Conservation (phyloP, 352 stramenopile species). For the Pythium oligandrum region DNA sequence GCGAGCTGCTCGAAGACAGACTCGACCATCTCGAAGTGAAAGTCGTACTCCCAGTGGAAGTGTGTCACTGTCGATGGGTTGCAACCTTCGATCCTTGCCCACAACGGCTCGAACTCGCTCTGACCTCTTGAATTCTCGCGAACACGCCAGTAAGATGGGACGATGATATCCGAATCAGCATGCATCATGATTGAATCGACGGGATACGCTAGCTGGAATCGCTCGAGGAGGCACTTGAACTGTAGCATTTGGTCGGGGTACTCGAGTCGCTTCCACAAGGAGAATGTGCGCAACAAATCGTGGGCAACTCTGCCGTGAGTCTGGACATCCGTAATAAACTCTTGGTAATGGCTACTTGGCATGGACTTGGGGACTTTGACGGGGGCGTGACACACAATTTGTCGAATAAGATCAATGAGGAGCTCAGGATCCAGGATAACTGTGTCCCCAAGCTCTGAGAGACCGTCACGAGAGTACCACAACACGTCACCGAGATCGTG, state of each 20-base stretch:
- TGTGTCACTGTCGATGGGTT: neutral
- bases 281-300: too few relatives aligned
- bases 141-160: constrained; percentile 1
- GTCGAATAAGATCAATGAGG: constrained; percentile 13
- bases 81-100: neutral
- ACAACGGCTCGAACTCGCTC: neutral
- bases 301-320: too few relatives aligned
- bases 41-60: constrained; percentile 22
- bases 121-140: neutral
- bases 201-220: constrained; percentile 11
- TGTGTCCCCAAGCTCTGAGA: neutral
- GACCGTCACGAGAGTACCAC: constrained; percentile 8
- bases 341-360: too few relatives aligned
- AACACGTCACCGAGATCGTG: constrained; percentile 16
- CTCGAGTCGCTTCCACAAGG: neutral
- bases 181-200: neutral
- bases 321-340: neutral
- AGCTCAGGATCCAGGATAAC: constrained; percentile 10
- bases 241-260: constrained; percentile 10
- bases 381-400: constrained; percentile 8
- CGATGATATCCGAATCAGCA: constrained; percentile 12
- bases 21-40: constrained; percentile 13
- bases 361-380: too few relatives aligned
- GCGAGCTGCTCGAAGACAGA: constrained; percentile 20
- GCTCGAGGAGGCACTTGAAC: constrained; percentile 17